A percentile compares a stretch with the other conserved stretches of the same genome.
phyloP scores from a whole-genome alignment of 306 rosid species.

The Carpinus viminea region DNA sequence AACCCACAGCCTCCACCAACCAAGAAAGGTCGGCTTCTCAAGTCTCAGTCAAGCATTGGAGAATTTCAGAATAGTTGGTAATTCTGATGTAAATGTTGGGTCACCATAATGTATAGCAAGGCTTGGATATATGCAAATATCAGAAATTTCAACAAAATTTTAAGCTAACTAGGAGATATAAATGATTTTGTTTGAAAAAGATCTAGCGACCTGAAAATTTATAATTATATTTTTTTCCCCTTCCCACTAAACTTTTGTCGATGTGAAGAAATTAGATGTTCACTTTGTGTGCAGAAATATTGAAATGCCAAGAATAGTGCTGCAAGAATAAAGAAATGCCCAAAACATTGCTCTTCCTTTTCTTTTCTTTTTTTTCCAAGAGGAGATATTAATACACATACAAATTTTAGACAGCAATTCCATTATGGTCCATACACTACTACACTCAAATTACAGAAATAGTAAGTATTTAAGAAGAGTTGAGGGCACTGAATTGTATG shows the following conservation, averaged over 20 bases:
- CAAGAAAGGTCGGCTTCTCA: neutral
- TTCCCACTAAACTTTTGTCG: neutral
- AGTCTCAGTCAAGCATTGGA: neutral
- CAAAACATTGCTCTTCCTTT: neutral
- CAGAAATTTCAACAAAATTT: too few relatives aligned
- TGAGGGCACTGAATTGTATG: conserved; percentile 4
- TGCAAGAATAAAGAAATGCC: neutral
- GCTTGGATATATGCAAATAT: neutral
- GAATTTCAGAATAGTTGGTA: neutral
- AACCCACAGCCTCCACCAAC: neutral
- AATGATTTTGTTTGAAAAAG: too few relatives aligned
- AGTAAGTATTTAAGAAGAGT: neutral
- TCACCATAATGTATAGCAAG: neutral
- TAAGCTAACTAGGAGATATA: neutral
- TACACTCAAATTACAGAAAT: neutral
- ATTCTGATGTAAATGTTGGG: too few relatives aligned
- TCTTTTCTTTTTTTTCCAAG: neutral
- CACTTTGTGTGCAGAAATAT: neutral
- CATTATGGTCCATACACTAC: neutral
- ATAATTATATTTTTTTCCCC: neutral
- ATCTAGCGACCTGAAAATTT: neutral
- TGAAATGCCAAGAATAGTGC: neutral
- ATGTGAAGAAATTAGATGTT: neutral
- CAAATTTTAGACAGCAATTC: neutral
- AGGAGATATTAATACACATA: neutral